Evolutionary conservation across 352 stramenopile species (phyloP).

Genomic region (Phytopythium boreale): DNA sequence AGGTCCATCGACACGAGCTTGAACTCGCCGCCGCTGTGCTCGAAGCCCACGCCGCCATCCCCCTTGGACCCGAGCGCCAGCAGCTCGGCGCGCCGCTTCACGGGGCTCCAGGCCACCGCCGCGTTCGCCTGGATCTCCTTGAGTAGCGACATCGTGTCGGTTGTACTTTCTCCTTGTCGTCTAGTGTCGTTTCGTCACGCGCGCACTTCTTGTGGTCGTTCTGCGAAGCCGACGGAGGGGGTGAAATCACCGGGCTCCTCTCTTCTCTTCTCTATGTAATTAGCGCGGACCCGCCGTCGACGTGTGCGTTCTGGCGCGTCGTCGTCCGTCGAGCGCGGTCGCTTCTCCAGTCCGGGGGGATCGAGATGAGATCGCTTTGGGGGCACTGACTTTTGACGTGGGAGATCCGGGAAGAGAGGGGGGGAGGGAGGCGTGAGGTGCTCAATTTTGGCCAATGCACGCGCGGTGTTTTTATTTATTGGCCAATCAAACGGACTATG

Average conservation of each 20-base stretch:
- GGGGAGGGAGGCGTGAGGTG: not conserved
- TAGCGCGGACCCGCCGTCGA: constrained; percentile 19
- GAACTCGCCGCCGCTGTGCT: constrained; percentile 97
- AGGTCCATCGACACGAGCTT: constrained; percentile 95
- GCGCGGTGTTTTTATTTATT: not conserved
- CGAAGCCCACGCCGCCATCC: constrained; percentile 94
- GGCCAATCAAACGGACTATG: not conserved
- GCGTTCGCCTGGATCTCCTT: constrained; percentile 90
- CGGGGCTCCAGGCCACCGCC: constrained; percentile 85
- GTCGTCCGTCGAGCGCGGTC: constrained; percentile 1
- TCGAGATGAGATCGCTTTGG: constrained; percentile 4
- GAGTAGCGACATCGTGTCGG: constrained; percentile 91
- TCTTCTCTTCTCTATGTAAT: not conserved
- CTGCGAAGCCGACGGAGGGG: constrained; percentile 12
- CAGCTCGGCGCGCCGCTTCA: constrained; percentile 69
- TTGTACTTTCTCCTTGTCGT: not conserved
- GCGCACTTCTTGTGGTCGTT: constrained; percentile 6
- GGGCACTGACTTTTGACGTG: not conserved
- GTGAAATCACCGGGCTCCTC: not conserved
- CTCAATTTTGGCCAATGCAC: constrained; percentile 9
- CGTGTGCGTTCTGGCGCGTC: too few relatives aligned
- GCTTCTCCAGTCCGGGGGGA: not conserved
- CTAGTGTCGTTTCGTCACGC: constrained; percentile 7
- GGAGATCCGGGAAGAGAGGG: constrained; percentile 1
- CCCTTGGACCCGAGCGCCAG: constrained; percentile 92